Base-by-base conservation (phyloP, 352 stramenopile genomes). In the Pythium chondricola region DNA sequence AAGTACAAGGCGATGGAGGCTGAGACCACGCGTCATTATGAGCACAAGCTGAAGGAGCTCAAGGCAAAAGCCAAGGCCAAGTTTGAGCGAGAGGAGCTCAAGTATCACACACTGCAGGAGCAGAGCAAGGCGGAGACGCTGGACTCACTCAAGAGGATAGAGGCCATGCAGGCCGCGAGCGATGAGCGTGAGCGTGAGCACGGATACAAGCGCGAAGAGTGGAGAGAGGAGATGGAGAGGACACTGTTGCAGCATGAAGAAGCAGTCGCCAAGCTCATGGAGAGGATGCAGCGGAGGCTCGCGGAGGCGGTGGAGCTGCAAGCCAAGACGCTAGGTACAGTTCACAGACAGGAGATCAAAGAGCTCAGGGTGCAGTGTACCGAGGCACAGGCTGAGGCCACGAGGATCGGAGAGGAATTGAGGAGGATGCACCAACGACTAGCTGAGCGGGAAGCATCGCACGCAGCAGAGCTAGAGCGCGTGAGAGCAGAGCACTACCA, bases 1-100 rank as follows among this genome's bases (percentile, higher is more conserved):
- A 50, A 71, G 8, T 88, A 75, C 31, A 78, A 69, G 18, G 38
- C 38, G 4, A 74, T 90, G 35, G 81, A 90, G 47, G 55, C 59
- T 10, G 58, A 85, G 22, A 88, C 71, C 17, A 71, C 69, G 25
- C 25, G 36, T 4, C 68, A 82, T 33, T 85, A 88, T 39, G 80
- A 89, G 38, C 48, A 36, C 9, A 62, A 71, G 45, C 65, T 92
- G 18, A 38, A 31, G 20, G 65, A 63, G 3, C 46, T 87, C 11
- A 84, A 85, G 52, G 25, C 42, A 9, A 59, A 56, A 30, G 69
- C 67, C 13, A 45, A 21, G 54, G 64, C 31, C 37, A 76, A 54
- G 36, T 49, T 66, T 32, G 62, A 59, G 24, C 48, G 60, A 46
- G 59, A 66, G 39, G 35, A 76, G 50, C 35, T 56, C 5, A 26